Evolutionary conservation across 2,329 filamentous ascomycete genomes (phyloP).

Genomic region (Fusarium sp.): DNA sequence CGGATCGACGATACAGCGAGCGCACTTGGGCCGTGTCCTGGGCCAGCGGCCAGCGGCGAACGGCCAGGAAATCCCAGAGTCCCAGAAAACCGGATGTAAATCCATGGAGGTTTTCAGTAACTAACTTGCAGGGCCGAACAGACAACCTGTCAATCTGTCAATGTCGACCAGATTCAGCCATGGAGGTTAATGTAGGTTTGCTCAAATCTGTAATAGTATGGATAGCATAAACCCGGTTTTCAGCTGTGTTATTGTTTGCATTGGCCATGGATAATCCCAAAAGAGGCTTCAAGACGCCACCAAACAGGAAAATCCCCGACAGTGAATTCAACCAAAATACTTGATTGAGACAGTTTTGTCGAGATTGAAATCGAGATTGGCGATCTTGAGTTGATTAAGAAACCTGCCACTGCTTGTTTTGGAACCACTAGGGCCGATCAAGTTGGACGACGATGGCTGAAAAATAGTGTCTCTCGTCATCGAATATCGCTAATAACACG

Average conservation of each 20-base stretch:
- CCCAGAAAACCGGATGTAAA: slow-evolving; percentile 18
- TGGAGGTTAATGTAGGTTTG: slow-evolving; percentile 23
- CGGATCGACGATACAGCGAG: slow-evolving; percentile 47
- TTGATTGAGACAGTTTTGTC: slow-evolving; percentile 35
- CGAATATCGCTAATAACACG: slow-evolving; percentile 43
- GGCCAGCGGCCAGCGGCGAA: not conserved
- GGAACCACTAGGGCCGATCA: slow-evolving; percentile 32
- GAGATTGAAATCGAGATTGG: slow-evolving; percentile 45
- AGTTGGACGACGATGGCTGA: slow-evolving; percentile 32
- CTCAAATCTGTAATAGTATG: slow-evolving; percentile 22
- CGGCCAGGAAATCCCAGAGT: not conserved
- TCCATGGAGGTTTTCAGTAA: slow-evolving; percentile 12
- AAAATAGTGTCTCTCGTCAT: slow-evolving; percentile 35
- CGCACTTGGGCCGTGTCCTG: slow-evolving; percentile 22
- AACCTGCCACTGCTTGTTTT: slow-evolving; percentile 26
- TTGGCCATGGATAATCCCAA: slow-evolving; percentile 17
- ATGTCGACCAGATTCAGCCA: slow-evolving; percentile 6
- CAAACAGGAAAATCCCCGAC: slow-evolving; percentile 40
- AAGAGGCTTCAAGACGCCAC: slow-evolving; percentile 27
- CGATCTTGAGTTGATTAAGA: slow-evolving; percentile 38
- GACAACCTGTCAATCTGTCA: slow-evolving; percentile 16
- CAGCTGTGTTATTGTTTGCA: slow-evolving; percentile 17
- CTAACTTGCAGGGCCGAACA: not conserved
- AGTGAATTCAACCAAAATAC: slow-evolving; percentile 26
- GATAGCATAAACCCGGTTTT: slow-evolving; percentile 21